phyloP scores from a whole-genome alignment of 768 basidiomycete genomes.

The Kwoniella botswanensis region DNA sequence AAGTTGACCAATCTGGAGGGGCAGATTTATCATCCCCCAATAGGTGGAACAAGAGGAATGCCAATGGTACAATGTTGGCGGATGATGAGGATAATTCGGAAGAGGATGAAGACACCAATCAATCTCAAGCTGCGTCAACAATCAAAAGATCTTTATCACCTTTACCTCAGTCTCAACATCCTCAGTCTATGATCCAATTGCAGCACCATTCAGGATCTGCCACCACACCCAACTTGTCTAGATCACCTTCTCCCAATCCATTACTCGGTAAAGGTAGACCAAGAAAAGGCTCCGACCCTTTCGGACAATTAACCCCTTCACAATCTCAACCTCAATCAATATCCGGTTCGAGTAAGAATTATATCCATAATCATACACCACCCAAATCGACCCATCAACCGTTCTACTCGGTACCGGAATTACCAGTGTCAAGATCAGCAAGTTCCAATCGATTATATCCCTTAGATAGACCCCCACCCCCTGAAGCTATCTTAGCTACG shows the following conservation, averaged over 20 bases:
- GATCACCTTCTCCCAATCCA: conserved; percentile 18
- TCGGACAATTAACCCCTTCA: conserved; percentile 26
- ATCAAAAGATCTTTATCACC: conserved; percentile 16
- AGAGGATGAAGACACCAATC: conserved; percentile 6
- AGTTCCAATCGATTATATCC: conserved; percentile 31
- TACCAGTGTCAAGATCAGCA: conserved; percentile 32
- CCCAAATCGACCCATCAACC: conserved; percentile 36
- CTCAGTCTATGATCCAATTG: conserved; percentile 1
- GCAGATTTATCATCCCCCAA: conserved; percentile 37
- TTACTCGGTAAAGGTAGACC: conserved; percentile 13
- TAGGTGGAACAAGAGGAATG: conserved; percentile 13
- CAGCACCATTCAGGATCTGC: conserved; percentile 20
- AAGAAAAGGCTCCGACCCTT: conserved; percentile 45
- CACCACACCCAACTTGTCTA: conserved; percentile 34
- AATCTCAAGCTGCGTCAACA: not conserved
- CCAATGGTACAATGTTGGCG: not conserved
- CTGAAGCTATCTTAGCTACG: conserved; percentile 66
- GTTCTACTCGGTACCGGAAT: conserved; percentile 52
- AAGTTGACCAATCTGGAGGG: conserved; percentile 63
- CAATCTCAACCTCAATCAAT: conserved; percentile 11
- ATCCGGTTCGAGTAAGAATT: conserved; percentile 9
- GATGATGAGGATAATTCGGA: conserved; percentile 17
- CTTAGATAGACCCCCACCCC: conserved; percentile 44
- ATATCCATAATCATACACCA: conserved; percentile 4
- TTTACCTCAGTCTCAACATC: not conserved